A percentile compares a stretch with the other conserved stretches of the same genome.
phyloP scores from a whole-genome alignment of 176 grass and related monocot species.

The Carex kokanica region DNA sequence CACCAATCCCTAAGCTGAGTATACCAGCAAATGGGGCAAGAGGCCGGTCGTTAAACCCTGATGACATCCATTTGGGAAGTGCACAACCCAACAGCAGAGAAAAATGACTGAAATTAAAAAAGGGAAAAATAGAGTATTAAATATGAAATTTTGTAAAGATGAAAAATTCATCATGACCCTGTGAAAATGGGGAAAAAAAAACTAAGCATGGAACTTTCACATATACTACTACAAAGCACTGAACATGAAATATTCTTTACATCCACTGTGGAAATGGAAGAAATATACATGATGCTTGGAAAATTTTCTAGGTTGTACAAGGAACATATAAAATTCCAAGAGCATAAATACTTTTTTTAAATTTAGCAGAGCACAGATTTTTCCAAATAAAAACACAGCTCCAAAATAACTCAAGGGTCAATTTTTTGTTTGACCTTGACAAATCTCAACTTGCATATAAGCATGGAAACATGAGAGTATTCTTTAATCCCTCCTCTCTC shows the following conservation, averaged over 20 bases:
- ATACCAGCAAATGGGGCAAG: conserved; percentile 93
- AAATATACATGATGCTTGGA: background rate
- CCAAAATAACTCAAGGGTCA: background rate
- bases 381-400: background rate
- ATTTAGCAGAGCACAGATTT: background rate
- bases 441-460: conserved; percentile 6
- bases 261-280: background rate
- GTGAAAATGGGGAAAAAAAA: background rate
- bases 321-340: background rate
- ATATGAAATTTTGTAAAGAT: background rate
- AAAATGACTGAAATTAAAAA: conserved; percentile 63
- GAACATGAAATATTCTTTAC: background rate
- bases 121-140: conserved; percentile 5
- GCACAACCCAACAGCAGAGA: conserved; percentile 91
- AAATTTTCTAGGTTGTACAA: background rate
- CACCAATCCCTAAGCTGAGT: conserved; percentile 96
- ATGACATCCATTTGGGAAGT: conserved; percentile 96
- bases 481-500: background rate
- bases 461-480: background rate
- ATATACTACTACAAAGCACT: background rate
- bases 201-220: background rate
- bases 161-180: conserved; percentile 21
- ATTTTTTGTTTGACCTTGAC: background rate
- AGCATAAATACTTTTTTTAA: background rate
- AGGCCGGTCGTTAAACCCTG: conserved; percentile 77